Conservation (phyloP, 495 filamentous ascomycete species). For the Aspergillus hancockii region DNA sequence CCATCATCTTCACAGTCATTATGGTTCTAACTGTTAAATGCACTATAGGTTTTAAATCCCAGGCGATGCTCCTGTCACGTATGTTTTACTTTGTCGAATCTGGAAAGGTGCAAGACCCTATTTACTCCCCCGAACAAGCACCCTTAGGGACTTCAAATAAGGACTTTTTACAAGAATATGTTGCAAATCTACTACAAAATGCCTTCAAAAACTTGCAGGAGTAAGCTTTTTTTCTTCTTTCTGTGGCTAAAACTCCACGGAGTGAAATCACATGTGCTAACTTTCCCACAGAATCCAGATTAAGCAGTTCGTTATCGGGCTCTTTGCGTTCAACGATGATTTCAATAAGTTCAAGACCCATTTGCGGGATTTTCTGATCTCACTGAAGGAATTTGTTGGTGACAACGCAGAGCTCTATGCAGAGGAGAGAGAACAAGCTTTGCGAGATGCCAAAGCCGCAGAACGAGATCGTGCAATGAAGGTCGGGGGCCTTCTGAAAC, state of each 20-base stretch:
- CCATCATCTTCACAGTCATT: conserved; percentile 1
- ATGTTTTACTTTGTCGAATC: conserved; percentile 92
- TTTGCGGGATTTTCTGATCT: conserved; percentile 95
- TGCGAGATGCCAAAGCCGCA: conserved; percentile 73
- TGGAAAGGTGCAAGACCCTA: conserved; percentile 86
- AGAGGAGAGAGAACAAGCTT: conserved; percentile 86
- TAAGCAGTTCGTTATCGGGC: conserved; percentile 77
- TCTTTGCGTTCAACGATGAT: conserved; percentile 80
- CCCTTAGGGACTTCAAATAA: conserved; percentile 80
- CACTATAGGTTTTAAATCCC: conserved; percentile 80
- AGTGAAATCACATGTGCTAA: conserved; percentile 33
- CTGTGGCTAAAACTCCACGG: not conserved
- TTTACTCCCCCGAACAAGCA: conserved; percentile 81
- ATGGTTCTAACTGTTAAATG: conserved; percentile 12
- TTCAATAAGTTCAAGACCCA: conserved; percentile 89
- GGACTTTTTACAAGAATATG: conserved; percentile 85
- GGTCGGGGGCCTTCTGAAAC: conserved; percentile 89
- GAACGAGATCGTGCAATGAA: conserved; percentile 88
- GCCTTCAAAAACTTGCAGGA: conserved; percentile 92
- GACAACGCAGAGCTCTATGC: conserved; percentile 88
- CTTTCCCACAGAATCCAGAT: conserved; percentile 70
- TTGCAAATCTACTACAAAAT: conserved; percentile 79
- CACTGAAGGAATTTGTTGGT: conserved; percentile 88
- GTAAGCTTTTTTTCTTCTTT: conserved; percentile 54
- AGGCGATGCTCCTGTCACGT: conserved; percentile 87